Evolutionary conservation across 2,329 filamentous ascomycete species (phyloP), one percentile per base, ranked within the genome.

Genomic region (Cytospora schulzeri): DNA sequence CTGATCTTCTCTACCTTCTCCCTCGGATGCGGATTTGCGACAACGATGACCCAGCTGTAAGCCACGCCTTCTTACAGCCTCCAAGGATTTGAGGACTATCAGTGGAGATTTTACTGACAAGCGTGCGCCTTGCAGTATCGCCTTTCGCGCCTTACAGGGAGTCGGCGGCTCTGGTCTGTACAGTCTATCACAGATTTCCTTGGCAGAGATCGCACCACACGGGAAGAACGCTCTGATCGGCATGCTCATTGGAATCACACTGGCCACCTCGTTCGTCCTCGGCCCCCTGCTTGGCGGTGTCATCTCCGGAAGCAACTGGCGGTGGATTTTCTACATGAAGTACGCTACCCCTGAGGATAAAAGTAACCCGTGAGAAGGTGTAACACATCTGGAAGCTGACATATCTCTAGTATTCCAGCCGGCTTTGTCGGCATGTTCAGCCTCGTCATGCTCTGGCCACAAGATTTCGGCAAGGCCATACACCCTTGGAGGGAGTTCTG

Each of bases 301-400:
- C 3, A 82, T 88, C 26, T 81, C 83, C 1, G 82, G n/a, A 74
- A 78, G 80, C 22, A 79, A 77, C 52, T 88, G 86, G 86, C 78
- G 82, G 58, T 86, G 84, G 77, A 78, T 88, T 48, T 88, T 88
- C 72, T 83, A 84, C 72, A 82, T 88, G 72, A 88, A 88, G 84
- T 87, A 74, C 54, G 80, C 68, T 11, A 14, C 17, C 26, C 8
- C 22, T 3, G 31, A 31, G 17, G n/a, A n/a, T n/a, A n/a, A n/a
- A n/a, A n/a, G n/a, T n/a, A 29, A 14, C 24, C 11, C 24, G 33
- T 14, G 9, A 48, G n/a, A 48, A 7, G 29, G 33, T n/a, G n/a
- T n/a, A n/a, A n/a, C n/a, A n/a, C n/a, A 15, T 15, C 7, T 12
- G n/a, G 17, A 51, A 29, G 22, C 28, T 64, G 26, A 66, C 24